Conservation (phyloP, 169 alveolate genomes). For the Theileria luwenshuni region DNA sequence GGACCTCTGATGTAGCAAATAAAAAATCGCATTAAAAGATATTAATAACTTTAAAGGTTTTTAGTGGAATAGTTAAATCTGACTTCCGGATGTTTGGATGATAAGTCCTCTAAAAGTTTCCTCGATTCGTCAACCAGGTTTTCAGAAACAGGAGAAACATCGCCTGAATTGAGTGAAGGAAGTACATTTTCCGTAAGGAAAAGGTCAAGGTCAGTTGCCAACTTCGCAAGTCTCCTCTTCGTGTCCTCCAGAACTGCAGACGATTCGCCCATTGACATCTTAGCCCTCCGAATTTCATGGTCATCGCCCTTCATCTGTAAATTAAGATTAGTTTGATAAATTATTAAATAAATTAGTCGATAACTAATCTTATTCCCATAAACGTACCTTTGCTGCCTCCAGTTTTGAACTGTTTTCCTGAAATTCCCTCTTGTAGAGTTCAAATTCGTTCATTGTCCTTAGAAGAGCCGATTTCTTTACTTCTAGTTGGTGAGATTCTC, state of each 20-base stretch:
- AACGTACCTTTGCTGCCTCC: conserved; percentile 23
- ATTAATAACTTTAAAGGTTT: not conserved
- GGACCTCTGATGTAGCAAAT: conserved; percentile 33
- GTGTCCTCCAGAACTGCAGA: conserved; percentile 20
- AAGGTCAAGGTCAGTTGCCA: conserved; percentile 17
- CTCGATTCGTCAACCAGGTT: not conserved
- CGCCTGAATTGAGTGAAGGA: not conserved
- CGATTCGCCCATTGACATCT: conserved; percentile 13
- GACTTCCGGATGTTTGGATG: conserved; percentile 4
- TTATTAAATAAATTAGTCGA: not conserved
- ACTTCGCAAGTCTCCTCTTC: not conserved
- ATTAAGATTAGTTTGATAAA: conserved; percentile 40
- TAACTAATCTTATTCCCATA: not conserved
- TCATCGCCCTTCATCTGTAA: too few species aligned
- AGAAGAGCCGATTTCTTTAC: conserved; percentile 16
- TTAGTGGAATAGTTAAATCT: not conserved
- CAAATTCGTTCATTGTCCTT: conserved; percentile 36
- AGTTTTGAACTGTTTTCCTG: conserved; percentile 10
- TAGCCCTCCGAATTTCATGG: conserved; percentile 10
- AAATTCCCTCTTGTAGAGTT: conserved; percentile 21
- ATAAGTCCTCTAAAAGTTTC: not conserved
- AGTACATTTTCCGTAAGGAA: not conserved
- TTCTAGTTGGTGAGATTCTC: not conserved
- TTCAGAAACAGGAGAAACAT: not conserved
- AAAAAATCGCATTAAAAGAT: not conserved